Evolutionary conservation across 495 filamentous ascomycete species (phyloP).

Genomic region (Penicillium malachiteum): DNA sequence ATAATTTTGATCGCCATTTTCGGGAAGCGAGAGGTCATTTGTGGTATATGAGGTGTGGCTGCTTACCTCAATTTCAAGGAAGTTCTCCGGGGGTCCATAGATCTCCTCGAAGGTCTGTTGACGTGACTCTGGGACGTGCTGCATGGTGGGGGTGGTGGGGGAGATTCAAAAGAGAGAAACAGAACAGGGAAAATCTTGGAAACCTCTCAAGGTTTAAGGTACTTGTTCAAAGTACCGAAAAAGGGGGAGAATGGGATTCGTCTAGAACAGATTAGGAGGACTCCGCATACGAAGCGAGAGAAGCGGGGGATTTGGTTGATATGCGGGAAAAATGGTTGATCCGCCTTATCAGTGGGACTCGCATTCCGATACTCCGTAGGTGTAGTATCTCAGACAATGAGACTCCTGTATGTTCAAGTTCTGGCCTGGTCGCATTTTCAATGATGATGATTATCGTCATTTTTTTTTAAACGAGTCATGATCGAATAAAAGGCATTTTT

Average conservation of each 20-base stretch:
- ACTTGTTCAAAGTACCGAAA: not conserved
- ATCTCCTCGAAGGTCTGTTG: conserved; percentile 98
- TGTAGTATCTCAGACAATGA: too few relatives aligned
- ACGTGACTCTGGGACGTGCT: conserved; percentile 79
- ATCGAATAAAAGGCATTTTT: too few relatives aligned
- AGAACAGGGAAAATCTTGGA: not conserved
- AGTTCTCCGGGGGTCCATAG: conserved; percentile 97
- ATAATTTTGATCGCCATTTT: not conserved
- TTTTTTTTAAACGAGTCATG: too few relatives aligned
- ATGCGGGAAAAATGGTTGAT: conserved; percentile 8
- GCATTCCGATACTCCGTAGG: too few relatives aligned
- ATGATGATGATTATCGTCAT: too few relatives aligned
- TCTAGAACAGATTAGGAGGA: conserved; percentile 1
- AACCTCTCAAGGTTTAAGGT: not conserved
- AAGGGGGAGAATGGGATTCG: not conserved
- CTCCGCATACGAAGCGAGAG: conserved; percentile 13
- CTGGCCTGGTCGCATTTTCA: too few relatives aligned
- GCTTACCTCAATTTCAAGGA: conserved; percentile 91
- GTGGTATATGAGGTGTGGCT: not conserved
- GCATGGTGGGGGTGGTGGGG: conserved; percentile 54
- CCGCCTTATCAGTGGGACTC: conserved; percentile 5
- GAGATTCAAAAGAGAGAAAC: not conserved
- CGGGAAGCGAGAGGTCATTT: not conserved
- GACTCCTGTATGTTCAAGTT: too few relatives aligned
- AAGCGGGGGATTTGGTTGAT: conserved; percentile 8